Evolutionary conservation across 2,329 filamentous ascomycete species (phyloP).

Genomic region (Ophiostoma piceae): DNA sequence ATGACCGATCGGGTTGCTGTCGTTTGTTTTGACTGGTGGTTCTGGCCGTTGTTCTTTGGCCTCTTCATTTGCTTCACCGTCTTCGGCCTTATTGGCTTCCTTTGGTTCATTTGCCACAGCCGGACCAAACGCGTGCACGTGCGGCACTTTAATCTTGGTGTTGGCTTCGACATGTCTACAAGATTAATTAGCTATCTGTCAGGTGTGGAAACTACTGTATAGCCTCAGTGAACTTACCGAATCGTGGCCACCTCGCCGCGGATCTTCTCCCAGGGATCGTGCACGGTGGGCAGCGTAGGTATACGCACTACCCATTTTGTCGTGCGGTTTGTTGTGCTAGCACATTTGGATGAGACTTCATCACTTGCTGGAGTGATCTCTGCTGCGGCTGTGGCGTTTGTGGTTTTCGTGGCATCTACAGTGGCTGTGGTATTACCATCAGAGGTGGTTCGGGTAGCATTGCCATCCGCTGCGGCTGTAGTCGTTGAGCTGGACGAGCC

Average conservation of each 20-base stretch:
- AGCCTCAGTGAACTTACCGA: background rate
- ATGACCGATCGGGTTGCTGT: constrained; percentile 6
- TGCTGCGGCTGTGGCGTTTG: no score
- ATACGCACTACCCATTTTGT: constrained; percentile 6
- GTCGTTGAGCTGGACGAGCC: no score
- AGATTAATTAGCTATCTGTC: background rate
- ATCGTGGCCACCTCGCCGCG: constrained; percentile 10
- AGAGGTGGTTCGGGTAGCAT: no score
- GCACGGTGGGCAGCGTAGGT: background rate
- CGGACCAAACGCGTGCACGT: constrained; percentile 8
- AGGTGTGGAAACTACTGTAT: background rate
- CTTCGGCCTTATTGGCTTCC: background rate
- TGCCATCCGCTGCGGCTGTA: no score
- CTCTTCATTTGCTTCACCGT: background rate
- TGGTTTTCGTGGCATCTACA: no score
- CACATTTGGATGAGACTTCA: background rate
- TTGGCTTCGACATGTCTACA: background rate
- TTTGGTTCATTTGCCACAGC: background rate
- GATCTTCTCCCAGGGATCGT: constrained; percentile 5
- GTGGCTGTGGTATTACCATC: no score
- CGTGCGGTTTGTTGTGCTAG: background rate
- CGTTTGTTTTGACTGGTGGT: background rate
- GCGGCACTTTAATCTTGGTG: constrained; percentile 10
- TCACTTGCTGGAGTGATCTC: background rate
- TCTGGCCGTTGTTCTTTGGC: background rate